These are phyloP conservation scores for Lactifluus subvellereus DNA, from an alignment of 768 basidiomycete genomes.

Conservation along the genomic window DNA sequence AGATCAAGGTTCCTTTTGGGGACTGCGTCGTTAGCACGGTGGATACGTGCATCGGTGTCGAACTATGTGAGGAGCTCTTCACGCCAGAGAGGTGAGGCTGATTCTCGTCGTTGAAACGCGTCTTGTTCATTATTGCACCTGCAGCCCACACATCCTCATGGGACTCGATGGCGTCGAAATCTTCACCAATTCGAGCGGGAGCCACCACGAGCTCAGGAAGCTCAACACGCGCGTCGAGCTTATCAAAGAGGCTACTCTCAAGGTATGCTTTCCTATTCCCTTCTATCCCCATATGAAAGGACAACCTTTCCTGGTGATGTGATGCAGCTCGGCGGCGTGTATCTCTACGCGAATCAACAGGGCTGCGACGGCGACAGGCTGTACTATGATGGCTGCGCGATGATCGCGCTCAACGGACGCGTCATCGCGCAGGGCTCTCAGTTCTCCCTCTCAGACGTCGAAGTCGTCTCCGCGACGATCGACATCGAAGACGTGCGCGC, in stretches of 20 bases:
- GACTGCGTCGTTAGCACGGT: conserved; percentile 90
- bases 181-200: conserved; percentile 97
- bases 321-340: conserved; percentile 84
- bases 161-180: conserved; percentile 98
- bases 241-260: conserved; percentile 94
- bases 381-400: conserved; percentile 95
- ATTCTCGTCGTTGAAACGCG: neutral
- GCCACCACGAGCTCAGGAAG: conserved; percentile 98
- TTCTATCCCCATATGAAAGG: neutral
- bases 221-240: conserved; percentile 85
- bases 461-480: conserved; percentile 92
- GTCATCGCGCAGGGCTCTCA: conserved; percentile 95
- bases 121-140: neutral
- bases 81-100: conserved; percentile 81
- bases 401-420: conserved; percentile 92
- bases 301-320: no score
- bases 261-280: conserved; percentile 43
- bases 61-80: conserved; percentile 96
- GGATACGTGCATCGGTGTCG: conserved; percentile 95
- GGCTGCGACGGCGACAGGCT: conserved; percentile 97
- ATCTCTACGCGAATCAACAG: conserved; percentile 98
- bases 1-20: conserved; percentile 92
- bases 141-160: conserved; percentile 94
- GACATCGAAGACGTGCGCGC: conserved; percentile 96
- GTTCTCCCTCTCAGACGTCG: conserved; percentile 93